phyloP scores from a whole-genome alignment of 306 rosid species.

The Lablab purpureus region DNA sequence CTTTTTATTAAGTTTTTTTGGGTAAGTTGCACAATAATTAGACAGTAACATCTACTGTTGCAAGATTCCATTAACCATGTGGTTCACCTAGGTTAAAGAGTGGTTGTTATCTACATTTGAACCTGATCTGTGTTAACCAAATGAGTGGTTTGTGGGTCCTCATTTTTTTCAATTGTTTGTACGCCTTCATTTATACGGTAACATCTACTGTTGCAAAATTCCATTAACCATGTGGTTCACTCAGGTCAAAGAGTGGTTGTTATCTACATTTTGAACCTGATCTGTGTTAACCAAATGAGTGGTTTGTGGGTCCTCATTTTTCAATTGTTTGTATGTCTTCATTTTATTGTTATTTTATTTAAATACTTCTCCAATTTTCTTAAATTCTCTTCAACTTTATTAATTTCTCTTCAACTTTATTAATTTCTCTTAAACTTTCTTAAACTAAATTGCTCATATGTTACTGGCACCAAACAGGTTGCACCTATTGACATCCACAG shows the following conservation, averaged over 20 bases:
- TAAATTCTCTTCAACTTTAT: slow-evolving; percentile 7
- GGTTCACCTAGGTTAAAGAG: too few relatives aligned
- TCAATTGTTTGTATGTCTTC: neutral
- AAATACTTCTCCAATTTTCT: slow-evolving; percentile 4
- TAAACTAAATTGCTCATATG: neutral
- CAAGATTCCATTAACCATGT: too few relatives aligned
- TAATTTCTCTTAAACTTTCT: slow-evolving; percentile 12
- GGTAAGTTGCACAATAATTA: too few relatives aligned
- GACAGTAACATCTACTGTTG: too few relatives aligned
- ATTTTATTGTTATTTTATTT: neutral
- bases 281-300: too few relatives aligned
- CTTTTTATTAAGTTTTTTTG: too few relatives aligned
- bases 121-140: too few relatives aligned
- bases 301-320: neutral
- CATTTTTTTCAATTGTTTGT: slow-evolving; percentile 10
- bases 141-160: neutral
- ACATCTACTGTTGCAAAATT: too few relatives aligned
- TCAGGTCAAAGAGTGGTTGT: too few relatives aligned
- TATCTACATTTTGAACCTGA: too few relatives aligned
- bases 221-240: too few relatives aligned
- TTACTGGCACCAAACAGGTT: slow-evolving; percentile 65
- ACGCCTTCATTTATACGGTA: neutral
- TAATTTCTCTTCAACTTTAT: slow-evolving; percentile 13
- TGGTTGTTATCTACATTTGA: too few relatives aligned
- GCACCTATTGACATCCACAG: slow-evolving; percentile 77